Base-by-base conservation (phyloP, 2,329 filamentous ascomycete species). In the Dryadomyces quercus-mongolicae region DNA sequence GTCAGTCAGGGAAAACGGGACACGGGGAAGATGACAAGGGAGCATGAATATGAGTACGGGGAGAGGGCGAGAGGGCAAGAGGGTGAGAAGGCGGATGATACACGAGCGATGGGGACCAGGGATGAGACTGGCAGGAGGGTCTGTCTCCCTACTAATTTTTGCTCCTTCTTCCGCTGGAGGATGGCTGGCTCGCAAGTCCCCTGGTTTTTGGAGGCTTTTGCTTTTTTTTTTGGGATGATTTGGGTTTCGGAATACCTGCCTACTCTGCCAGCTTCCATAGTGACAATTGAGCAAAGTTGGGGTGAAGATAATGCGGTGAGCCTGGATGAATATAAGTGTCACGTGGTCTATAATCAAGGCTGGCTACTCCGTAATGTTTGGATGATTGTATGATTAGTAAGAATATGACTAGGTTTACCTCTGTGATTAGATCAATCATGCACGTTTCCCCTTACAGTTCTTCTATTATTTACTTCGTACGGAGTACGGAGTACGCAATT, bases 261-360 rank as follows among this genome's bases (percentile, higher is more conserved):
- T 34, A 46, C 50, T 65, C 44, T 54, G 52, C 52, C 52, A 56
- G 49, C 50, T 54, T 56, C 53, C 53, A 57, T 57, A 57, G 53
- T 52, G 53, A 75, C 40, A 57, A 57, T 57, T 16, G 34, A 57
- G 55, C 53, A 53, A 55, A 34, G 25, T 55, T 48, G 40, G 49
- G 22, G 38, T 42, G 38, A n/a, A 42, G 38, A 31, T 42, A n/a
- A 5, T 15, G 38, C 16, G 38, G 38, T 42, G 38, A 42, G 38
- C 38, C 12, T 15, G 9, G 16, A 42, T 42, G 38, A n/a, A 8
- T 31, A 31, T 31, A 31, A 31, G 25, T 31, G 25, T 31, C 25
- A 31, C 25, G 25, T 31, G 25, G n/a, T n/a, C n/a, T n/a, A n/a
- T n/a, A n/a, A n/a, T n/a, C n/a, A n/a, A n/a, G n/a, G n/a, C n/a